Percentiles rank a stretch among this genome's conserved stretches.
These are phyloP conservation scores for Teunomyces atbi DNA, from an alignment of 805 yeast genomes.

Conservation along the genomic window DNA sequence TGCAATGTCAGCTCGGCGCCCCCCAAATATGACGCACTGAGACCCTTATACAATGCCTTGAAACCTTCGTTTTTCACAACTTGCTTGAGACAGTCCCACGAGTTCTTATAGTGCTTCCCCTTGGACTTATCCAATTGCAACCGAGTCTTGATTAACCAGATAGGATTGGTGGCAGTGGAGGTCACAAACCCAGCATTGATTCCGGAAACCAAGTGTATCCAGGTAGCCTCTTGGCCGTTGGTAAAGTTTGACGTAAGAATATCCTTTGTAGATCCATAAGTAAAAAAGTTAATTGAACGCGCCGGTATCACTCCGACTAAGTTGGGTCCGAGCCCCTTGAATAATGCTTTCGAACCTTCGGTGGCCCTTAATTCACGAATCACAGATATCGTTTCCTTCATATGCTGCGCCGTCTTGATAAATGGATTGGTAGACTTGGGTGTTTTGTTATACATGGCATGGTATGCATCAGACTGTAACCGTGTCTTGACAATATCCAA, in stretches of 20 bases:
- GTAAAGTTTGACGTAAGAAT: conserved; percentile 63
- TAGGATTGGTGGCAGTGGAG: conserved; percentile 95
- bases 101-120: conserved; percentile 69
- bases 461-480: conserved; percentile 84
- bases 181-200: conserved; percentile 91
- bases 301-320: conserved; percentile 98
- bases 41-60: conserved; percentile 79
- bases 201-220: conserved; percentile 85
- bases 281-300: conserved; percentile 91
- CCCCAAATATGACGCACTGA: conserved; percentile 91
- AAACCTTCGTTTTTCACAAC: conserved; percentile 78
- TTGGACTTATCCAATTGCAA: conserved; percentile 81
- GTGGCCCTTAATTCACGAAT: conserved; percentile 61
- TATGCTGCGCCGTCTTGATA: conserved; percentile 61
- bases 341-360: conserved; percentile 86
- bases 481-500: conserved; percentile 95
- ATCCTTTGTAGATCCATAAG: conserved; percentile 92
- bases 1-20: conserved; percentile 90
- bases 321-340: conserved; percentile 95
- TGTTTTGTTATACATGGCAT: conserved; percentile 50
- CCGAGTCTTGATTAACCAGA: conserved; percentile 95
- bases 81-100: conserved; percentile 77
- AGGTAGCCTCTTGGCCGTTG: conserved; percentile 73
- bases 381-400: conserved; percentile 77
- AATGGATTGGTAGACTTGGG: conserved; percentile 37